These are phyloP conservation scores for Phytophthora constricta DNA, from an alignment of 352 stramenopile species.

Conservation along the genomic window DNA sequence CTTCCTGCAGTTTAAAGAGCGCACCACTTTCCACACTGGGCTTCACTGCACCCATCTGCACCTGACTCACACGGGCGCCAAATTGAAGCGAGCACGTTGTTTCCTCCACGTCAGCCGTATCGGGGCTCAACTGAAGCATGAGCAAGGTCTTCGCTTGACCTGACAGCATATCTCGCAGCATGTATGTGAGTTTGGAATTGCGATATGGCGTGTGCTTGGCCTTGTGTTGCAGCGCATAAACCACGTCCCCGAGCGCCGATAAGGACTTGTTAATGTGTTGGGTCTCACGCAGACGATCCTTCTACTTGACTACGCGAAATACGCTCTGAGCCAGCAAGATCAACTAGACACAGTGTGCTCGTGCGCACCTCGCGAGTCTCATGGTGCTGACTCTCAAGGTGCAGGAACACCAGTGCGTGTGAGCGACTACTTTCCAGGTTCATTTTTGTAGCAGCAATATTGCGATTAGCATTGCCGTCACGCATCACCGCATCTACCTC, in stretches of 20 bases:
- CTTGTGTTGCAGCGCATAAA: slow-evolving; percentile 92
- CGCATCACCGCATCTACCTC: slow-evolving; percentile 74
- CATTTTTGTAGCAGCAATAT: slow-evolving; percentile 86
- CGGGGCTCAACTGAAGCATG: slow-evolving; percentile 92
- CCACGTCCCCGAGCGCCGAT: slow-evolving; percentile 97
- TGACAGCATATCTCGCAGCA: slow-evolving; percentile 93
- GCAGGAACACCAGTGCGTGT: slow-evolving; percentile 83
- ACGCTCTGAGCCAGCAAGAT: slow-evolving; percentile 97
- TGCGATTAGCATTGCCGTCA: slow-evolving; percentile 83
- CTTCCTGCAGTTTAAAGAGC: slow-evolving; percentile 75
- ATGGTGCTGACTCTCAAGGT: slow-evolving; percentile 76
- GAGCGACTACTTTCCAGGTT: slow-evolving; percentile 89
- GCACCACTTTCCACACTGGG: slow-evolving; percentile 84
- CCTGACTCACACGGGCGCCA: slow-evolving; percentile 88
- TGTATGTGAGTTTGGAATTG: slow-evolving; percentile 96
- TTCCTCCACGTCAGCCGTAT: slow-evolving; percentile 82
- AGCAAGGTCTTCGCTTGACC: slow-evolving; percentile 93
- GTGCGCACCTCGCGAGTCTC: slow-evolving; percentile 71
- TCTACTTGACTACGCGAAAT: slow-evolving; percentile 88
- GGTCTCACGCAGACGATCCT: slow-evolving; percentile 94
- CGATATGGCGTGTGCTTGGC: slow-evolving; percentile 94
- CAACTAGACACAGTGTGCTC: slow-evolving; percentile 96
- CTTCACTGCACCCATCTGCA: slow-evolving; percentile 86
- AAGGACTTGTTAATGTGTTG: slow-evolving; percentile 99
- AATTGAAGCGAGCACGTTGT: slow-evolving; percentile 92